phyloP scores from a whole-genome alignment of 768 basidiomycete species.

The Tylopilus subfusipes region DNA sequence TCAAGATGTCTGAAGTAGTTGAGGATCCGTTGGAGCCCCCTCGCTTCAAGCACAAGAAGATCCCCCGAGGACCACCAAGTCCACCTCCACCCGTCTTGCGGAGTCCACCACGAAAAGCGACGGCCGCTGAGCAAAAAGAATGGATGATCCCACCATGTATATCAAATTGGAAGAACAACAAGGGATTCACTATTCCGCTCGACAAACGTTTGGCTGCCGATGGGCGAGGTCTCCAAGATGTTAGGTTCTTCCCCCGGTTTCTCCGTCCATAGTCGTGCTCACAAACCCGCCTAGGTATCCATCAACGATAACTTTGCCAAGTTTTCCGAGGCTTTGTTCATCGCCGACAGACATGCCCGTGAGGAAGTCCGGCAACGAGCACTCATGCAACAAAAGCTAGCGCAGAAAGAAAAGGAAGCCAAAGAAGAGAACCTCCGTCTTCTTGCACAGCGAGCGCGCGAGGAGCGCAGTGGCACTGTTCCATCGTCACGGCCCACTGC shows the following conservation, averaged over 20 bases:
- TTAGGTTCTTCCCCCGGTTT: constrained; percentile 39
- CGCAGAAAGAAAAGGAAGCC: constrained; percentile 91
- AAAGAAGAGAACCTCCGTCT: constrained; percentile 96
- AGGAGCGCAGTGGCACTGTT: constrained; percentile 81
- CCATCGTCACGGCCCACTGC: constrained; percentile 62
- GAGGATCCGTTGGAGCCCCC: constrained; percentile 98
- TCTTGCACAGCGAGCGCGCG: constrained; percentile 92
- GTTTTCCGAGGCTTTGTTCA: constrained; percentile 92
- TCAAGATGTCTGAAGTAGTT: constrained; percentile 98
- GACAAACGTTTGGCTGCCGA: constrained; percentile 98
- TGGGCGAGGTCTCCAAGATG: constrained; percentile 97
- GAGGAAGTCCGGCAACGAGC: constrained; percentile 96
- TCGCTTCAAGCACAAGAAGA: constrained; percentile 98
- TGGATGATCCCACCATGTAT: constrained; percentile 99
- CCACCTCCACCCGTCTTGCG: constrained; percentile 95
- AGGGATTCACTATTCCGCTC: constrained; percentile 98
- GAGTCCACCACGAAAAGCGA: constrained; percentile 93
- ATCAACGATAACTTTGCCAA: constrained; percentile 99
- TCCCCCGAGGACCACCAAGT: constrained; percentile 92
- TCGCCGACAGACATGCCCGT: constrained; percentile 95
- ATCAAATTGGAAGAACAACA: constrained; percentile 99
- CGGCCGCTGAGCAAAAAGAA: constrained; percentile 96
- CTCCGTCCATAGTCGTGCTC: not conserved
- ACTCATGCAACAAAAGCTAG: constrained; percentile 98
- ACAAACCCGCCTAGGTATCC: constrained; percentile 60